Conservation (phyloP, 257 asterid genomes). For the Ophiorrhiza pumila region DNA sequence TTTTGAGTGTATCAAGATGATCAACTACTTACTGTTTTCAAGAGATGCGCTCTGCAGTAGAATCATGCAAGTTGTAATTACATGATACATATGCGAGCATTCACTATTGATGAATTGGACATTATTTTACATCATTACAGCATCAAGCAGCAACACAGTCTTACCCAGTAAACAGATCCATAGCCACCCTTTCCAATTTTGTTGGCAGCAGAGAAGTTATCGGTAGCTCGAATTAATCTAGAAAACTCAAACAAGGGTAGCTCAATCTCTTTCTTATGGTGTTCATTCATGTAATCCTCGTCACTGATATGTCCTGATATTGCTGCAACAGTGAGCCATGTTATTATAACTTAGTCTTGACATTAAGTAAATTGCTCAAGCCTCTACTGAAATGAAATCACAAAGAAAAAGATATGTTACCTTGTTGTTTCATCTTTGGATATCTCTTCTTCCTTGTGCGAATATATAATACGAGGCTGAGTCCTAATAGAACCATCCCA, state of each 20-base stretch:
- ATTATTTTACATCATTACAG: background rate
- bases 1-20: background rate
- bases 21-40: background rate
- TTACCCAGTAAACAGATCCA: slow-evolving; percentile 43
- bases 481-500: slow-evolving; percentile 10
- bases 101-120: background rate
- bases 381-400: background rate
- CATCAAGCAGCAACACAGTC: background rate
- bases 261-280: slow-evolving; percentile 16
- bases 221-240: slow-evolving; percentile 28
- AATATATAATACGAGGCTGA: background rate
- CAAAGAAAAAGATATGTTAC: background rate
- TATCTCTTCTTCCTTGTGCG: slow-evolving; percentile 7
- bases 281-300: background rate
- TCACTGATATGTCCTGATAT: background rate
- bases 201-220: slow-evolving; percentile 23
- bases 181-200: slow-evolving; percentile 52
- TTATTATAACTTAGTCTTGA: background rate
- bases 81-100: background rate
- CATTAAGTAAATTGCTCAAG: background rate
- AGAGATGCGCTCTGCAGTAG: background rate
- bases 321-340: slow-evolving; percentile 8
- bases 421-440: slow-evolving; percentile 7
- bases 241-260: slow-evolving; percentile 23
- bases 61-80: background rate